Conservation (phyloP, 1,284 basidiomycete species). For the Singerocomus inundabilis region DNA sequence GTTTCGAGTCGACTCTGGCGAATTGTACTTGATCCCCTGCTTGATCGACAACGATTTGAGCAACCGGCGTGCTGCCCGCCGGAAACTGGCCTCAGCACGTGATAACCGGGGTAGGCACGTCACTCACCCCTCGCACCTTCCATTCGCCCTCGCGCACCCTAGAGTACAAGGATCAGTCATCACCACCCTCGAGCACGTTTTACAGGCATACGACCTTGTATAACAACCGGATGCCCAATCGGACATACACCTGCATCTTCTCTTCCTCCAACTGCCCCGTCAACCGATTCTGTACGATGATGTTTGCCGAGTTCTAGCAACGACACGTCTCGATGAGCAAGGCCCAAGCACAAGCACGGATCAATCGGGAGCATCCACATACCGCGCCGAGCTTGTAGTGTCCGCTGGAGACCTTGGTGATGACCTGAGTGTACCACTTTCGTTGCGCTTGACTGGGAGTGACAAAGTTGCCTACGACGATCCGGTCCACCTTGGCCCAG, state of each 20-base stretch:
- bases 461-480: slow-evolving; percentile 94
- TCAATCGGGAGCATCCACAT: slow-evolving; percentile 24
- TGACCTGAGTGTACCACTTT: slow-evolving; percentile 93
- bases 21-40: slow-evolving; percentile 93
- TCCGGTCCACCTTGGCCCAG: slow-evolving; percentile 85
- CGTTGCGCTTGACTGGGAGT: slow-evolving; percentile 94
- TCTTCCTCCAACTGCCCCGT: slow-evolving; percentile 96
- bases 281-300: slow-evolving; percentile 89
- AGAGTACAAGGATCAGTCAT: slow-evolving; percentile 4
- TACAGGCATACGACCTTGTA: slow-evolving; percentile 64
- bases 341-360: neutral
- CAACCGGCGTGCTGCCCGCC: slow-evolving; percentile 62
- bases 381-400: slow-evolving; percentile 90
- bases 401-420: slow-evolving; percentile 82
- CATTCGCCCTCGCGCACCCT: slow-evolving; percentile 87
- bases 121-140: slow-evolving; percentile 79
- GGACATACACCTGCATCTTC: slow-evolving; percentile 96
- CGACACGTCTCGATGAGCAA: neutral
- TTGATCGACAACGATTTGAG: slow-evolving; percentile 91
- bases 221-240: slow-evolving; percentile 86
- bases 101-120: neutral
- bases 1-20: slow-evolving; percentile 78
- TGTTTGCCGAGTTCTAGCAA: slow-evolving; percentile 88
- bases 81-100: slow-evolving; percentile 5
- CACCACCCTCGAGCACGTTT: neutral